Evolutionary conservation across 208 protist species (phyloP).

Genomic region (Crithidia thermophila): DNA sequence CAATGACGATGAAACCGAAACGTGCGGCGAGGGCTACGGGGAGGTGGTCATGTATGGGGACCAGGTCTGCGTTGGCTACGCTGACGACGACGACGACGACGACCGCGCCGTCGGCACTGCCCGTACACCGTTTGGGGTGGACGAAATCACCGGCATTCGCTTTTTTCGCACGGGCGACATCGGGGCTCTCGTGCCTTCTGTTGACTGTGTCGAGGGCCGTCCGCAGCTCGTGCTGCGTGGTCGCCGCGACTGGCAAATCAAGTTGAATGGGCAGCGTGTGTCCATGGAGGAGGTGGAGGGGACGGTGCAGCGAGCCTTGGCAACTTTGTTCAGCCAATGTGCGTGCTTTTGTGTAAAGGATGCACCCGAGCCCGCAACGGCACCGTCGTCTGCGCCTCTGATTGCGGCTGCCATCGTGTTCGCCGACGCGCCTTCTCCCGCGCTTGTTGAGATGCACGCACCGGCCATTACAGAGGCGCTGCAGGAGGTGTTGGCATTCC

Average conservation of each 20-base stretch:
- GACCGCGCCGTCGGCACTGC: neutral
- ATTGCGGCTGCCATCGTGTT: slow-evolving; percentile 35
- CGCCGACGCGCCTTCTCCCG: neutral
- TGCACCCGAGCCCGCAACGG: neutral
- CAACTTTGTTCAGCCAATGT: slow-evolving; percentile 12
- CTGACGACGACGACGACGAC: slow-evolving; percentile 4
- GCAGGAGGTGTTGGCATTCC: slow-evolving; percentile 30
- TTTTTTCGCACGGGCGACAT: slow-evolving; percentile 60
- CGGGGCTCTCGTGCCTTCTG: slow-evolving; percentile 1
- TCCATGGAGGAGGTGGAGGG: slow-evolving; percentile 62
- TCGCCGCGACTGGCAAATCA: slow-evolving; percentile 58
- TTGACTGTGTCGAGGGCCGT: neutral
- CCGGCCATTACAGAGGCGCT: slow-evolving; percentile 19
- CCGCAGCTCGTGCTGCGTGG: slow-evolving; percentile 32
- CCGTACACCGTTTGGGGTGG: slow-evolving; percentile 15
- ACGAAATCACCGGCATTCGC: slow-evolving; percentile 13
- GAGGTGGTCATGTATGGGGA: slow-evolving; percentile 51
- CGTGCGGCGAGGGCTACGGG: slow-evolving; percentile 11
- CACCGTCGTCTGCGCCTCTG: neutral
- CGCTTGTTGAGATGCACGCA: slow-evolving; percentile 3
- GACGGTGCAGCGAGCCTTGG: slow-evolving; percentile 24
- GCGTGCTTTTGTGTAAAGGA: slow-evolving; percentile 38
- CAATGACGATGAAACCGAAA: slow-evolving; percentile 1
- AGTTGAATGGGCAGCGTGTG: slow-evolving; percentile 63
- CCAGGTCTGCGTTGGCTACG: slow-evolving; percentile 62